Conservation (phyloP, 768 basidiomycete species). For the Rhodotorula taiwanensis region DNA sequence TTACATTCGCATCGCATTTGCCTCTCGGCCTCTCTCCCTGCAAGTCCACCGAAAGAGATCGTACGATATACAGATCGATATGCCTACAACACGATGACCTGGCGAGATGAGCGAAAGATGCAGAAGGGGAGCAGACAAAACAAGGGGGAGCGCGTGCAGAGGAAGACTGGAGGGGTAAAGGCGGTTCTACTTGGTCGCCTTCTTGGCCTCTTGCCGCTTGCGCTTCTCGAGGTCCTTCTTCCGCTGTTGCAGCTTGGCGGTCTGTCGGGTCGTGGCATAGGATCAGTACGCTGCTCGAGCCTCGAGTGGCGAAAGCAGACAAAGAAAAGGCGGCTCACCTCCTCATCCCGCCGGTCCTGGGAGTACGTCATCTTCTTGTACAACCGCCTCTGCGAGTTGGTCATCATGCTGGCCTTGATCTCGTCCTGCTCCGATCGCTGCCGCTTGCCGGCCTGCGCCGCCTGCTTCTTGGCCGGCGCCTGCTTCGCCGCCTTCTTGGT, state of each 20-base stretch:
- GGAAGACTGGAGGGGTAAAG: no score
- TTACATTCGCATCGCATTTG: no score
- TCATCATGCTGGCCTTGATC: conserved; percentile 48
- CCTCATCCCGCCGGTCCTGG: conserved; percentile 45
- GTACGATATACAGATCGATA: no score
- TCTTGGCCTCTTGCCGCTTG: conserved; percentile 20
- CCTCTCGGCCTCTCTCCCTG: no score
- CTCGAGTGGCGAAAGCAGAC: no score
- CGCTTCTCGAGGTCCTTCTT: conserved; percentile 38
- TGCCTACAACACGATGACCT: no score
- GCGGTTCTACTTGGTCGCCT: conserved; percentile 15
- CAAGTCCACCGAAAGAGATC: no score
- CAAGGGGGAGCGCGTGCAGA: no score
- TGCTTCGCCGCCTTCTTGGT: conserved; percentile 41
- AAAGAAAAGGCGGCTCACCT: conserved; percentile 44
- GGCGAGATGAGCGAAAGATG: not conserved
- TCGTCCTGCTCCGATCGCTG: conserved; percentile 44
- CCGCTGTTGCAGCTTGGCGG: conserved; percentile 32
- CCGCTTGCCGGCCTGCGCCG: conserved; percentile 3
- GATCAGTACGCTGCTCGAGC: not conserved
- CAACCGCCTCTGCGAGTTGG: conserved; percentile 48
- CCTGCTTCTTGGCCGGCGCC: conserved; percentile 22
- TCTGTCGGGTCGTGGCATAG: conserved; percentile 22
- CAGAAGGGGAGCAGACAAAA: not conserved
- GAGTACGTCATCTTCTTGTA: conserved; percentile 50